Percentiles rank a stretch among this genome's conserved stretches.
Conservation (phyloP, 2,329 filamentous ascomycete species). For the Xylariaceae sp. region DNA sequence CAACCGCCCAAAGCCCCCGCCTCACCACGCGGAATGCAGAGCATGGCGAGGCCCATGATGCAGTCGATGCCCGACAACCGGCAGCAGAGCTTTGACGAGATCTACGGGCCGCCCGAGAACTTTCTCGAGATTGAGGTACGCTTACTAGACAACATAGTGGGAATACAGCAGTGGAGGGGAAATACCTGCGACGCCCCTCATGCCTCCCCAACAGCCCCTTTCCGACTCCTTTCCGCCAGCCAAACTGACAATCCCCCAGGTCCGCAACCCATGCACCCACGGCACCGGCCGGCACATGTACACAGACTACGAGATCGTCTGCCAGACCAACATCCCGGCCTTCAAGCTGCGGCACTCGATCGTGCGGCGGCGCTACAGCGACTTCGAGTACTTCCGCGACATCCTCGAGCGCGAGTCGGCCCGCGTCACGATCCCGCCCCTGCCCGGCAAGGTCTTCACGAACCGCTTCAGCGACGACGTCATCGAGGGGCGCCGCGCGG, state of each 20-base stretch:
- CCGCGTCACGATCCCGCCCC: conserved; percentile 88
- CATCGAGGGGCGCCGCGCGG: conserved; percentile 89
- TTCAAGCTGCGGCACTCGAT: conserved; percentile 91
- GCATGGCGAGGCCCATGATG: conserved; percentile 53
- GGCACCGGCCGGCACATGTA: conserved; percentile 96
- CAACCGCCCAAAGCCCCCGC: conserved; percentile 17
- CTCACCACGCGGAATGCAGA: conserved; percentile 28
- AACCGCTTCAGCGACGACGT: conserved; percentile 98
- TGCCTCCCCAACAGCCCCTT: background rate
- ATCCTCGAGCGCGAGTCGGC: conserved; percentile 94
- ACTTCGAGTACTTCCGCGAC: conserved; percentile 98
- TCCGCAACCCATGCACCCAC: conserved; percentile 89
- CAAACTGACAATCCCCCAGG: conserved; percentile 48
- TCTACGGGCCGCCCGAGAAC: conserved; percentile 97
- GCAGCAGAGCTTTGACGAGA: conserved; percentile 96
- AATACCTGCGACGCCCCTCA: no score
- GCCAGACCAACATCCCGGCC: conserved; percentile 96
- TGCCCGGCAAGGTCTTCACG: conserved; percentile 96
- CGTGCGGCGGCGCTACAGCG: conserved; percentile 91
- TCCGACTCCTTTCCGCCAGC: background rate
- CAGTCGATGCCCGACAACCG: conserved; percentile 70
- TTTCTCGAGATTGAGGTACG: conserved; percentile 95
- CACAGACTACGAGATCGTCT: conserved; percentile 97
- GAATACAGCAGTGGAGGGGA: no score
- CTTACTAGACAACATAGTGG: background rate